Evolutionary conservation across 768 basidiomycete species (phyloP), one percentile per base, ranked within the genome.

Genomic region (Pulveroboletus sp.): DNA sequence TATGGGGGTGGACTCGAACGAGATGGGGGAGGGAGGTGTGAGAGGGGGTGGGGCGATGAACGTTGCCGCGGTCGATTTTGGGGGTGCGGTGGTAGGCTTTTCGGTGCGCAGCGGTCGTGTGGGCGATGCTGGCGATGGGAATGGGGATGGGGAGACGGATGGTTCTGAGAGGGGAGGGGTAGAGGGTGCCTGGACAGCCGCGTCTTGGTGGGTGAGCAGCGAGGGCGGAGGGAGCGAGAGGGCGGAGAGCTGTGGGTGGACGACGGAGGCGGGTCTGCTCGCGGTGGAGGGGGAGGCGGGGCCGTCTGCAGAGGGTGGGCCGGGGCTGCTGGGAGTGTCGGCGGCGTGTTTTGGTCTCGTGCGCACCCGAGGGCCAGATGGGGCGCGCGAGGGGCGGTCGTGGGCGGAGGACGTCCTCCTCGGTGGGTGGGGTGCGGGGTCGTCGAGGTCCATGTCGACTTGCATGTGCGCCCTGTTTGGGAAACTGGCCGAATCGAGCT

Each of bases 1-100:
- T 15, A 87, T 72, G n/a, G 78, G 75, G 0, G 67, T 59, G 9
- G 76, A 64, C 5, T 84, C 81, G 60, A 89, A 87, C 35, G 71
- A 73, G 57, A 88, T 63, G 14, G 71, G 47, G 2, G 79, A 76
- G 0, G 84, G 77, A 0, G 75, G 72, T 0, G 72, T 65, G 37
- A 85, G 71, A 0, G 73, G 58, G 6, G 64, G 54, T 2, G 65
- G 65, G 3, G 59, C 11, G 2, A 49, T 3, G 14, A 68, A 66
- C 46, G 72, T 66, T 0, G 70, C 49, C 6, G 50, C 0, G 3
- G 51, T 17, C 1, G 57, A 28, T 41, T 53, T 51, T 27, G 28
- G 38, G 7, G 40, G 43, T 3, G 31, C 6, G 5, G 9, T n/a
- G 40, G 40, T 3, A 1, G 21, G 31, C 6, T 3, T 24, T 4